Evolutionary conservation across 805 yeast genomes (phyloP), one percentile per base, ranked within the genome.

Genomic region (Cyberlindnera mrakii): DNA sequence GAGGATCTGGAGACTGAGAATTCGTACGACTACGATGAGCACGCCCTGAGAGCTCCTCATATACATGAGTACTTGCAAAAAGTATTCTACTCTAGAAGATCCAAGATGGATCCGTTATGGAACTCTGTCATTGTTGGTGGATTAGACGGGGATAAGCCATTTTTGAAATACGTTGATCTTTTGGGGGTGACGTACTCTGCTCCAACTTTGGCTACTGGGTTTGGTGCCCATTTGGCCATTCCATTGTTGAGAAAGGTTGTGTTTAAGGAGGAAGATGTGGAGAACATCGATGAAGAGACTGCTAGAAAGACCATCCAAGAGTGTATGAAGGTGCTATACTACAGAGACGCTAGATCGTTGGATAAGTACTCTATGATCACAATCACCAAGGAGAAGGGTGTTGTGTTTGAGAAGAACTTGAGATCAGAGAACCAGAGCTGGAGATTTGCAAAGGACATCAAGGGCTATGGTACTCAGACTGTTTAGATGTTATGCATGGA

Each of bases 81-180:
- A 46, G 82, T 91, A 35, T 72, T 91, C 73, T 93, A 93, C 67
- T 71, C 76, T 51, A 82, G 98, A 66, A 78, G 99, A 66, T 75
- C 85, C 41, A 89, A 93, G 65, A 82, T 93, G 91, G 80, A 93
- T 62, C 99, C 99, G 19, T 72, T 89, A 51, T 93, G 98, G 98
- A 93, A 93, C 65, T 84, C 98, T 1, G 68, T 85, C 32, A 72
- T 93, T 44, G 97, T 93, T 41, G 96, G 89, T 13, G 99, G 99
- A 9, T 72, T 84, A 53, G 84, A 85, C 60, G 79, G 76, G 50
- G 80, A 80, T 33, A 73, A 68, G 37, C 88, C 93, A 36, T 85
- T 85, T 55, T 72, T 93, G 58, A 80, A 82, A 52, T 90, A 86
- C 59, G 95, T 89, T 37, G 96, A 93, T 63, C 70, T 93, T 47